These are phyloP conservation scores for Agrocybe chaxingu DNA, from an alignment of 768 basidiomycete species.

Conservation along the genomic window DNA sequence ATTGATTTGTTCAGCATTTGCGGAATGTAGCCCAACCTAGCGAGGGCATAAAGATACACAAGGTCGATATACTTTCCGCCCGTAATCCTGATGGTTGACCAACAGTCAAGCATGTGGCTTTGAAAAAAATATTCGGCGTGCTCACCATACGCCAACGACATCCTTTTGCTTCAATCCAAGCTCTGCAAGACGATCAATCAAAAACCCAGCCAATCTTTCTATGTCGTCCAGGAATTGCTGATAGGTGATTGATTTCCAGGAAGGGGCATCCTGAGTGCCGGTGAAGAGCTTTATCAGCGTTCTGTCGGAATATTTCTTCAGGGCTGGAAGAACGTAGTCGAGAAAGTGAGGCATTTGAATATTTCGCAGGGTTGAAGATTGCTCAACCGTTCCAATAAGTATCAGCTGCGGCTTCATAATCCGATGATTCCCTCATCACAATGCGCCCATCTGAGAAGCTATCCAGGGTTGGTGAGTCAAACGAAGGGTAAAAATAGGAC, in stretches of 20 bases:
- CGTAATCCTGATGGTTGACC: slow-evolving; percentile 44
- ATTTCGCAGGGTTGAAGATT: no score
- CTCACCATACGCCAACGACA: slow-evolving; percentile 63
- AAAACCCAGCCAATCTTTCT: slow-evolving; percentile 52
- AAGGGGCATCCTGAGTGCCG: slow-evolving; percentile 2
- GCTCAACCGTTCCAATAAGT: no score
- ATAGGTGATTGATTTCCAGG: slow-evolving; percentile 24
- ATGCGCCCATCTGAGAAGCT: no score
- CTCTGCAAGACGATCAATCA: slow-evolving; percentile 39
- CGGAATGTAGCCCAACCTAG: slow-evolving; percentile 65
- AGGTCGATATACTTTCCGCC: slow-evolving; percentile 63
- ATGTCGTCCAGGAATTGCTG: slow-evolving; percentile 52
- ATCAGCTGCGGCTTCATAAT: no score
- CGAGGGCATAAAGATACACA: slow-evolving; percentile 59
- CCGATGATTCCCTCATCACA: no score
- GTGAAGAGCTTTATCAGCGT: slow-evolving; percentile 7
- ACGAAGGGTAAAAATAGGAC: no score
- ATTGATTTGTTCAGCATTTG: slow-evolving; percentile 57
- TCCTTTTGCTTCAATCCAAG: slow-evolving; percentile 42
- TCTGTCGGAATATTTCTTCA: slow-evolving; percentile 1
- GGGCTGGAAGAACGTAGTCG: slow-evolving; percentile 1
- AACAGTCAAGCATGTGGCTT: background rate
- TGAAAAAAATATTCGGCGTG: background rate
- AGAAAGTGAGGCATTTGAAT: slow-evolving; percentile 1
- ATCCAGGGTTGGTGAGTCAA: no score